Evolutionary conservation across 805 yeast species (phyloP).

Genomic region (Candida chauliodis): DNA sequence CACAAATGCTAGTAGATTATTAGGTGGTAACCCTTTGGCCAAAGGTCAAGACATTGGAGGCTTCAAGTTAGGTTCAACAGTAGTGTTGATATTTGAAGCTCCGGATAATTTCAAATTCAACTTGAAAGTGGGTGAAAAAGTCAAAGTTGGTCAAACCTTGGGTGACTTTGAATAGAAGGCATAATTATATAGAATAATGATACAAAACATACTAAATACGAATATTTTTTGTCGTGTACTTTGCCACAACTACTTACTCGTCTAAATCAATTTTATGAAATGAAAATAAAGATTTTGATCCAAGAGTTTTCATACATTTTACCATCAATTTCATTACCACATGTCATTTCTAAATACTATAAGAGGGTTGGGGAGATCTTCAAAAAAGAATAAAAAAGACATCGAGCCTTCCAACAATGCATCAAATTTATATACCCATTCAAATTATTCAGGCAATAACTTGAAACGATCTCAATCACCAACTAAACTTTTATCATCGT

Average conservation of each 20-base stretch:
- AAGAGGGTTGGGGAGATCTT: constrained; percentile 44
- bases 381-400: constrained; percentile 43
- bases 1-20: constrained; percentile 64
- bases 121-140: constrained; percentile 67
- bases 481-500: constrained; percentile 26
- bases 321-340: not conserved
- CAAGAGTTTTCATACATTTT: not conserved
- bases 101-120: constrained; percentile 75
- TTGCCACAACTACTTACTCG: not conserved
- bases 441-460: constrained; percentile 32
- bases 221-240: constrained; percentile 1
- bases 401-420: constrained; percentile 19
- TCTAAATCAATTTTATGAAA: constrained; percentile 1
- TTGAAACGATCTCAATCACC: constrained; percentile 37
- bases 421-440: constrained; percentile 28
- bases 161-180: constrained; percentile 45
- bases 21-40: constrained; percentile 83
- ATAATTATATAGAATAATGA: no score
- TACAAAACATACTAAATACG: not conserved
- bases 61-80: constrained; percentile 91
- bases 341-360: constrained; percentile 49
- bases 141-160: constrained; percentile 79
- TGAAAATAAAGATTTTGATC: constrained; percentile 2
- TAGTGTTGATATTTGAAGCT: constrained; percentile 96
- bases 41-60: constrained; percentile 98